phyloP scores from a whole-genome alignment of 768 basidiomycete genomes.

The Boletus coccyginus region DNA sequence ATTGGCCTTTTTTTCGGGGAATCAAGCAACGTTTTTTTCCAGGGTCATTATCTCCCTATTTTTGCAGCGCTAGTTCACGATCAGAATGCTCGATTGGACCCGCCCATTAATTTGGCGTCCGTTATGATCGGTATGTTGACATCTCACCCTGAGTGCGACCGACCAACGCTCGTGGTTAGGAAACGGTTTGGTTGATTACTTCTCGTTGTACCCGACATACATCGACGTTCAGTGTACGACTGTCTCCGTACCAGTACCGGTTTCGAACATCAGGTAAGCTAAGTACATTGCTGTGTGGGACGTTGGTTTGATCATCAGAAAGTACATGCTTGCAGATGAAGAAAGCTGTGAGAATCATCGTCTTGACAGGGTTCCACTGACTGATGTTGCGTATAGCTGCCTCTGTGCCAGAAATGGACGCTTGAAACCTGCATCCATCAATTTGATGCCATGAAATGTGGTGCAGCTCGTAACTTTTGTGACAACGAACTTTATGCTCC shows the following conservation, averaged over 20 bases:
- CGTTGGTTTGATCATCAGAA: not conserved
- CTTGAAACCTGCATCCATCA: constrained; percentile 55
- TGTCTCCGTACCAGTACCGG: constrained; percentile 40
- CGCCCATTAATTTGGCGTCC: constrained; percentile 45
- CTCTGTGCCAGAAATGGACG: constrained; percentile 60
- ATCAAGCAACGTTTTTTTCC: not conserved
- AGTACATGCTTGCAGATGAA: constrained; percentile 40
- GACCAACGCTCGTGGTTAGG: constrained; percentile 19
- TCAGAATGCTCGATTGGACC: constrained; percentile 31
- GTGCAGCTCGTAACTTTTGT: constrained; percentile 66
- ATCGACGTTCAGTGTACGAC: constrained; percentile 53
- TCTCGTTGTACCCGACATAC: constrained; percentile 37
- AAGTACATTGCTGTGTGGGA: not conserved
- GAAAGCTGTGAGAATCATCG: constrained; percentile 27
- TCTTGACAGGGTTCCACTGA: not conserved
- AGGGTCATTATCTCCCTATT: constrained; percentile 49
- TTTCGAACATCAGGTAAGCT: constrained; percentile 6
- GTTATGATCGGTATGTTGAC: constrained; percentile 39
- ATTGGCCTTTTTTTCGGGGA: not conserved
- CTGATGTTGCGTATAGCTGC: constrained; percentile 42
- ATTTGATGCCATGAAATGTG: constrained; percentile 66
- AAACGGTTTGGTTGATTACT: constrained; percentile 40
- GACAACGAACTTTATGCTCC: constrained; percentile 34
- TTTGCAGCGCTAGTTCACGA: constrained; percentile 45
- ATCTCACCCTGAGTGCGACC: not conserved